Evolutionary conservation across 371 early-diverging fungal species (phyloP).

Genomic region (Lichtheimia hyalospora): DNA sequence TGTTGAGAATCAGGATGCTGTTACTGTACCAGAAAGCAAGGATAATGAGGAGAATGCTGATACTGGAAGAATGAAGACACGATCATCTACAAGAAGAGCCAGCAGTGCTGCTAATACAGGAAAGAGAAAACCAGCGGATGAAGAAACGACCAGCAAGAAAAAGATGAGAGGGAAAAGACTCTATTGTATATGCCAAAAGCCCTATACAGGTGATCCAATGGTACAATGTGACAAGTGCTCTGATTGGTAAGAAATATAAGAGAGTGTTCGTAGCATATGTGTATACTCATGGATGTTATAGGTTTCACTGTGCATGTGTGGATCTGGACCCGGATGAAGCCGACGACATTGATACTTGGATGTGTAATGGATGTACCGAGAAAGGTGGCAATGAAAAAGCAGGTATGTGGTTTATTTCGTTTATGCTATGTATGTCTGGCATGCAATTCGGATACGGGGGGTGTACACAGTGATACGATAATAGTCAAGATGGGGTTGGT

Average conservation of each 20-base stretch:
- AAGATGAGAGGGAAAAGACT: constrained; percentile 49
- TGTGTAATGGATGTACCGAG: constrained; percentile 41
- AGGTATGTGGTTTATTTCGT: constrained; percentile 24
- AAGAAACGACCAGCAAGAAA: constrained; percentile 2
- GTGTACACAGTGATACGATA: neutral
- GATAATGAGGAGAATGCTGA: constrained; percentile 8
- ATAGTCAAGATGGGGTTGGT: neutral
- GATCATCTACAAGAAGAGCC: constrained; percentile 10
- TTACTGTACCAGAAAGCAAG: neutral
- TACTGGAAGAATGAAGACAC: constrained; percentile 15
- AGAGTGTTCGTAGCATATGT: neutral
- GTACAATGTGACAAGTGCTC: constrained; percentile 75
- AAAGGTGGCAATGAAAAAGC: neutral
- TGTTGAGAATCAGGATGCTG: neutral
- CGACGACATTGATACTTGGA: constrained; percentile 51
- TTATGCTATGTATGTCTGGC: constrained; percentile 1
- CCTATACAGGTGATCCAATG: constrained; percentile 76
- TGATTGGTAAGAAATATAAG: constrained; percentile 62
- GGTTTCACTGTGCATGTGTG: constrained; percentile 79
- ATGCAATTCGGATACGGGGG: neutral
- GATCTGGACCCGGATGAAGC: constrained; percentile 62
- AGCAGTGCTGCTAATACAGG: constrained; percentile 1
- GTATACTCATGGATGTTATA: constrained; percentile 14
- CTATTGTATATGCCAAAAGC: constrained; percentile 72
- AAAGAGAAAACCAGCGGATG: constrained; percentile 16